Evolutionary conservation across 139 green algal species (phyloP).

Genomic region (Limnomonas spitsbergensis): DNA sequence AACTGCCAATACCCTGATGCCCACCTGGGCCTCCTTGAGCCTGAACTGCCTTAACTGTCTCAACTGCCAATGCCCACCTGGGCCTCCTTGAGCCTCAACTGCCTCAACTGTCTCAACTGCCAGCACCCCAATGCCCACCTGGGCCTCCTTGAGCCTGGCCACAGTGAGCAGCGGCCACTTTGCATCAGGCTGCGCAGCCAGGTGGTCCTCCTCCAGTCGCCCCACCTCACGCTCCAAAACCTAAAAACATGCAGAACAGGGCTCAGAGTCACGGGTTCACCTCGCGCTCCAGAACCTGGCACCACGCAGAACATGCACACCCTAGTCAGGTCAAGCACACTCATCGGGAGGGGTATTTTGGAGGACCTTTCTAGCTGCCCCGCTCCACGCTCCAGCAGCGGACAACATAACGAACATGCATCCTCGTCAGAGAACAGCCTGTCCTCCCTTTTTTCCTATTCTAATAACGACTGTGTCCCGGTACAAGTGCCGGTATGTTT

Average conservation of each 20-base stretch:
- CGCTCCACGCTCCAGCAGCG: too few relatives aligned
- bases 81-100: background rate
- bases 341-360: too few relatives aligned
- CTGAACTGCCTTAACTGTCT: background rate
- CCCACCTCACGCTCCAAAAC: conserved; percentile 40
- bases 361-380: too few relatives aligned
- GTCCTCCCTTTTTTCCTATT: too few relatives aligned
- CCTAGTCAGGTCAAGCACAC: too few relatives aligned
- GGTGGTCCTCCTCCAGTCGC: conserved; percentile 43
- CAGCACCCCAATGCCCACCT: conserved; percentile 24
- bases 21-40: conserved; percentile 3
- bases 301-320: too few relatives aligned
- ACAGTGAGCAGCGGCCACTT: conserved; percentile 86
- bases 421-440: too few relatives aligned
- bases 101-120: background rate
- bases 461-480: too few relatives aligned
- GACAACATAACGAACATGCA: too few relatives aligned
- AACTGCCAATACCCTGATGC: background rate
- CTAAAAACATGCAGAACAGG: background rate
- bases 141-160: conserved; percentile 63
- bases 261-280: background rate
- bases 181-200: conserved; percentile 48
- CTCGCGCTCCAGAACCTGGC: conserved; percentile 7
- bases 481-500: too few relatives aligned
- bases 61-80: background rate